phyloP scores from a whole-genome alignment of 192 early-diverging fungal species.

The Coemansia sp. region DNA sequence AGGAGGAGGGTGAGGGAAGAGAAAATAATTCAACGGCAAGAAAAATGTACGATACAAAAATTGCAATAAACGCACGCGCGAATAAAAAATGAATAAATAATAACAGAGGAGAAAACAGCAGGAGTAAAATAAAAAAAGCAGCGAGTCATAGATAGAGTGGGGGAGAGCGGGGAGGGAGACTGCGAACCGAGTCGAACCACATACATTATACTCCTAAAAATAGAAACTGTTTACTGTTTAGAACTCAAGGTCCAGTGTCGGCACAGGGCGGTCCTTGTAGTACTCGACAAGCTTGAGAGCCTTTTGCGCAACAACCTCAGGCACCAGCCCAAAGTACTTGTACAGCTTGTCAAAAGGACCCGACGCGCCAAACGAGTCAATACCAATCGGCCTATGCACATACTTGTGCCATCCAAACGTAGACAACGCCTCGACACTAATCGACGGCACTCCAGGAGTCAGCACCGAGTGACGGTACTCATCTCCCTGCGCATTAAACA shows the following conservation, averaged over 20 bases:
- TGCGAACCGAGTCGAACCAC: background rate
- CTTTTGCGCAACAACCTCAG: conserved; percentile 69
- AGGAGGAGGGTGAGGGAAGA: background rate
- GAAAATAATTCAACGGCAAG: too few relatives aligned
- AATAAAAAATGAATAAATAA: conserved; percentile 6
- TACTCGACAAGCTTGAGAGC: conserved; percentile 75
- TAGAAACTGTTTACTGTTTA: too few relatives aligned
- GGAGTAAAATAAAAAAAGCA: background rate
- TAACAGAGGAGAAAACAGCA: background rate
- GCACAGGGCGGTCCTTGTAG: conserved; percentile 58
- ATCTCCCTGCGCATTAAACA: conserved; percentile 81
- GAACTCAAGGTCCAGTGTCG: conserved; percentile 41
- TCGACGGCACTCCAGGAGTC: conserved; percentile 70
- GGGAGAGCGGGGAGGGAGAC: background rate
- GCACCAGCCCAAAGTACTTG: conserved; percentile 80
- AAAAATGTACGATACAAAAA: background rate
- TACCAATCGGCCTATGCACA: conserved; percentile 82
- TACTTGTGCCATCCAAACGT: conserved; percentile 93
- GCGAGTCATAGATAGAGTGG: background rate
- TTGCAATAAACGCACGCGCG: conserved; percentile 5
- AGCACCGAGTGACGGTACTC: conserved; percentile 83
- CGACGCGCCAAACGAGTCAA: conserved; percentile 85
- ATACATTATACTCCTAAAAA: too few relatives aligned
- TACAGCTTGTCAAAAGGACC: conserved; percentile 82
- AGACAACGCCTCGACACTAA: conserved; percentile 83